phyloP scores from a whole-genome alignment of 108 stramenopile genomes.

The Mayamaea pseudoterrestris region DNA sequence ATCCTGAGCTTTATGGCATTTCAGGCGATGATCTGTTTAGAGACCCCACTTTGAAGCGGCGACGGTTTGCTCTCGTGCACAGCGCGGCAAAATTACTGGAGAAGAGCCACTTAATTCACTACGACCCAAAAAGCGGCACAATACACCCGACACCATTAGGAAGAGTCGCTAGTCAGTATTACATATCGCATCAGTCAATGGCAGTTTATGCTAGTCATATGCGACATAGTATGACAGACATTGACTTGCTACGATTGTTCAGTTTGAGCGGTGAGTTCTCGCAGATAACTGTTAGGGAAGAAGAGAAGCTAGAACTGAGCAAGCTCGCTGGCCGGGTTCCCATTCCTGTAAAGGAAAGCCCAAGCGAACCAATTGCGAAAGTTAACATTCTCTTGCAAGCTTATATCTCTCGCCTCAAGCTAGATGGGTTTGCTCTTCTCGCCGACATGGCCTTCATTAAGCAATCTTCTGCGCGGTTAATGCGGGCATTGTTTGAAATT shows the following conservation, averaged over 20 bases:
- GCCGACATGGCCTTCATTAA: slow-evolving; percentile 99
- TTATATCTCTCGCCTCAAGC: slow-evolving; percentile 92
- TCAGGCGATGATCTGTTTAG: slow-evolving; percentile 44
- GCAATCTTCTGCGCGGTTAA: slow-evolving; percentile 93
- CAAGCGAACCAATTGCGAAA: slow-evolving; percentile 90
- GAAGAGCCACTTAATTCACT: slow-evolving; percentile 84
- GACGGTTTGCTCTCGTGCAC: slow-evolving; percentile 87
- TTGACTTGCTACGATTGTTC: slow-evolving; percentile 95
- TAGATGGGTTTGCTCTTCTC: slow-evolving; percentile 97
- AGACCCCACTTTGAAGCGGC: slow-evolving; percentile 82
- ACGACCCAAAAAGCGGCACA: slow-evolving; percentile 87
- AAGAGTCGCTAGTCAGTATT: slow-evolving; percentile 94
- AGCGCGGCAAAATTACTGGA: slow-evolving; percentile 86
- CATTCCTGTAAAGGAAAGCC: slow-evolving; percentile 94
- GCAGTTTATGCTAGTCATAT: slow-evolving; percentile 91
- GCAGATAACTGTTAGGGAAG: slow-evolving; percentile 93
- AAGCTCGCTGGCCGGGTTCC: slow-evolving; percentile 94
- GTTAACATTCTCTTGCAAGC: slow-evolving; percentile 97
- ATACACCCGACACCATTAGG: slow-evolving; percentile 93
- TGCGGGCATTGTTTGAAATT: slow-evolving; percentile 96
- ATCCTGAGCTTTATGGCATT: slow-evolving; percentile 88
- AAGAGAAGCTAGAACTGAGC: slow-evolving; percentile 94
- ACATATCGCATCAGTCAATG: slow-evolving; percentile 95
- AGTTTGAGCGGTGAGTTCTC: slow-evolving; percentile 93
- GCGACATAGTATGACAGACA: slow-evolving; percentile 94